These are phyloP conservation scores for Rauvolfia tetraphylla DNA, from an alignment of 257 asterid genomes.

Conservation along the genomic window DNA sequence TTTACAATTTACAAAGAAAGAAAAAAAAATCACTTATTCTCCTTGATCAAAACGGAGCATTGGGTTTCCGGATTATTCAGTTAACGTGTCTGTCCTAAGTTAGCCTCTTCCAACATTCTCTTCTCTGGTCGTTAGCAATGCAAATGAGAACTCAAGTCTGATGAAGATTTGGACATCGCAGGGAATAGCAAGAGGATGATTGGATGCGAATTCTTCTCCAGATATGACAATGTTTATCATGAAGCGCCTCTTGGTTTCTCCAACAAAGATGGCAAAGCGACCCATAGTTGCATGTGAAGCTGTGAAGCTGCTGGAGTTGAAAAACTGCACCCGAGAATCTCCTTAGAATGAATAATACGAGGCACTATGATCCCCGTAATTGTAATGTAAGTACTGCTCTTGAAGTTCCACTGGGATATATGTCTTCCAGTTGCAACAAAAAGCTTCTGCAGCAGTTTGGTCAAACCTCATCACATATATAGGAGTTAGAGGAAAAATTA, in stretches of 20 bases:
- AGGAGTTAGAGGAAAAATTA: not conserved
- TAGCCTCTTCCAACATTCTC: not conserved
- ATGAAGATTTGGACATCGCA: constrained; percentile 21
- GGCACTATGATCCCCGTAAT: constrained; percentile 20
- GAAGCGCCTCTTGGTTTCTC: constrained; percentile 30
- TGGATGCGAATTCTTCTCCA: constrained; percentile 30
- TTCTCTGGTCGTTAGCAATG: not conserved
- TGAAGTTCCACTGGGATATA: not conserved
- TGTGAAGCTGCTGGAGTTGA: constrained; percentile 6
- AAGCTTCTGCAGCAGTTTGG: not conserved
- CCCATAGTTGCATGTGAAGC: constrained; percentile 39
- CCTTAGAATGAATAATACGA: constrained; percentile 9
- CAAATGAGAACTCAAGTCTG: not conserved
- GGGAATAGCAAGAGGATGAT: constrained; percentile 31
- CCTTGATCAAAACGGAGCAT: not conserved
- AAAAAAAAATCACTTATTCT: not conserved
- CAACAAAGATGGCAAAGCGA: constrained; percentile 29
- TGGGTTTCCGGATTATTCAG: not conserved
- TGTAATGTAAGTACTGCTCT: not conserved
- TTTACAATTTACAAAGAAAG: not conserved
- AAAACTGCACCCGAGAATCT: constrained; percentile 6
- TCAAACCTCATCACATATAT: not conserved
- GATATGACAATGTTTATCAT: constrained; percentile 27
- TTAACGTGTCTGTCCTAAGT: not conserved
- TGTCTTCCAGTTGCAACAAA: not conserved